phyloP scores from a whole-genome alignment of 257 asterid genomes.

The Nicotiana tomentosiformis region DNA sequence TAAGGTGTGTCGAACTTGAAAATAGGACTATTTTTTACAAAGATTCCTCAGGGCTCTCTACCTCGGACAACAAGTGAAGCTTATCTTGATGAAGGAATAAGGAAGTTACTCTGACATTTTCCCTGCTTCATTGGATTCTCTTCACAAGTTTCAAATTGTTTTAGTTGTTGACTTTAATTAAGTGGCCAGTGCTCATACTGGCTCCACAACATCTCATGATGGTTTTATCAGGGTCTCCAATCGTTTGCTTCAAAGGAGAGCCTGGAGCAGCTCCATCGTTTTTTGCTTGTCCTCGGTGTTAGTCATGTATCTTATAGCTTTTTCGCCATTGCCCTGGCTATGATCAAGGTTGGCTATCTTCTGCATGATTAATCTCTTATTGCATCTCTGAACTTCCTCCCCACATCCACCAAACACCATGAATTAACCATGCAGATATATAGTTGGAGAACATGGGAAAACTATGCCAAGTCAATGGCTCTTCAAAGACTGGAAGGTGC shows the following conservation, averaged over 20 bases:
- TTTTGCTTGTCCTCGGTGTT: conserved; percentile 74
- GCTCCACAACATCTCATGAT: not conserved
- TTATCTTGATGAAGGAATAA: not conserved
- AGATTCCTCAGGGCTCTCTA: not conserved
- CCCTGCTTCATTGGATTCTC: not conserved
- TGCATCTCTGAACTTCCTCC: not conserved
- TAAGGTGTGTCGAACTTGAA: not conserved
- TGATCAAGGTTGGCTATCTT: conserved; percentile 57
- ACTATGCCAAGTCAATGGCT: conserved; percentile 71
- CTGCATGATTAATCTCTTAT: conserved; percentile 8
- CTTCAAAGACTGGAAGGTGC: conserved; percentile 51
- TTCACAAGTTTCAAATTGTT: not conserved
- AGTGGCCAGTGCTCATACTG: not conserved
- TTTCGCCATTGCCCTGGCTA: conserved; percentile 71
- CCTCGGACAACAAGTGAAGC: not conserved
- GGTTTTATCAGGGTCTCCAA: conserved; percentile 49
- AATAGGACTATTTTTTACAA: not conserved
- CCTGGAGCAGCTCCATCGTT: conserved; percentile 93
- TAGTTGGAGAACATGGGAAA: conserved; percentile 95
- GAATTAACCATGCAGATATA: conserved; percentile 45
- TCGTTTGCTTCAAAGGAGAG: conserved; percentile 92
- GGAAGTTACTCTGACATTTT: not conserved
- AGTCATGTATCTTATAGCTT: conserved; percentile 84
- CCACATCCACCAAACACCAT: not conserved
- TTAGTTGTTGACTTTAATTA: not conserved